These are phyloP conservation scores for Ganoderma meredithae DNA, from an alignment of 1,284 basidiomycete species.

Conservation along the genomic window DNA sequence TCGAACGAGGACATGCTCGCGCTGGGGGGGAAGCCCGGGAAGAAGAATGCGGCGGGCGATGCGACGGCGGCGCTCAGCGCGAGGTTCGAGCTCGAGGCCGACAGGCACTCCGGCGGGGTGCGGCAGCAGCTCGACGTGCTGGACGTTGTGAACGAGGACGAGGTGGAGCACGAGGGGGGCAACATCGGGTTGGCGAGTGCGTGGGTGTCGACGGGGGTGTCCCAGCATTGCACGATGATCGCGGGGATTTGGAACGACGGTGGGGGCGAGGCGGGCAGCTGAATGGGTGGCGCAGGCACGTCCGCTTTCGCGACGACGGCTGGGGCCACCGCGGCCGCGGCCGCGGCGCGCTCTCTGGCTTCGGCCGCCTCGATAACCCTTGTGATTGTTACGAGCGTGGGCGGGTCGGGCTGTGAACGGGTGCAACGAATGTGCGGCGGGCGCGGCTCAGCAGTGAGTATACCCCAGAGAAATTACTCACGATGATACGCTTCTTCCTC, in stretches of 20 bases:
- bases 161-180: conserved; percentile 2
- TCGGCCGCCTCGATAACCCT: conserved; percentile 6
- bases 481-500: conserved; percentile 7
- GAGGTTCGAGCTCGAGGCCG: neutral
- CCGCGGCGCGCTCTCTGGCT: conserved; percentile 5
- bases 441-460: too few relatives aligned
- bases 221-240: conserved; percentile 11
- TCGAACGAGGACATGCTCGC: conserved; percentile 3
- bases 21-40: conserved; percentile 1
- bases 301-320: neutral
- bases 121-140: neutral
- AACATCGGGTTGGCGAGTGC: neutral
- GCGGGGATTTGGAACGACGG: conserved; percentile 1
- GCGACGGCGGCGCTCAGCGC: neutral
- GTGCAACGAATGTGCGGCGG: neutral
- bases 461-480: neutral
- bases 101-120: neutral
- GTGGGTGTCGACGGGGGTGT: neutral
- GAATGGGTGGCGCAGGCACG: neutral
- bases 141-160: neutral
- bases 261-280: neutral
- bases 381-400: conserved; percentile 6
- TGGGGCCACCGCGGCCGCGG: neutral
- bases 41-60: conserved; percentile 5
- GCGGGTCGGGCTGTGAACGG: conserved; percentile 6